Evolutionary conservation across 352 stramenopile genomes (phyloP).

Genomic region (Phytophthora nicotianae): DNA sequence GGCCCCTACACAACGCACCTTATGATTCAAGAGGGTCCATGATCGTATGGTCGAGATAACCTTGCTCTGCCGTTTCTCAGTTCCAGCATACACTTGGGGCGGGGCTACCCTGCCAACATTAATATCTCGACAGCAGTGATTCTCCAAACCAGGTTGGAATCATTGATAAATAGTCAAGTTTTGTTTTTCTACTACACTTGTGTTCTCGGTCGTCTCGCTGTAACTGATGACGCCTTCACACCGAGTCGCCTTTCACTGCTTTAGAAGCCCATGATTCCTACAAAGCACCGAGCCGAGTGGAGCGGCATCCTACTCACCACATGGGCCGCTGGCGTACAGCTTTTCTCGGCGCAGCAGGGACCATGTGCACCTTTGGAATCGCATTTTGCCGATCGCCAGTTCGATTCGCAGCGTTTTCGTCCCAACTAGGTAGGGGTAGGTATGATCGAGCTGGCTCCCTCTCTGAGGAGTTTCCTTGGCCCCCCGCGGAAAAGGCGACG

Average conservation of each 20-base stretch:
- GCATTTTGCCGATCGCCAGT: constrained; percentile 2
- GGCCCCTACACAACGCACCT: too few relatives aligned
- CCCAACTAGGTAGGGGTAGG: not conserved
- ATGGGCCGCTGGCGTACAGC: constrained; percentile 22
- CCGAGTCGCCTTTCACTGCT: constrained; percentile 18
- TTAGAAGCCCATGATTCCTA: too few relatives aligned
- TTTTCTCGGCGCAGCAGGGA: constrained; percentile 9
- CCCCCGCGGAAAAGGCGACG: constrained; percentile 25
- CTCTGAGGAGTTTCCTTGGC: constrained; percentile 18
- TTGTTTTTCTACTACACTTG: not conserved
- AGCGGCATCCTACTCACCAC: not conserved
- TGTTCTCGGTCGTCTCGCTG: not conserved
- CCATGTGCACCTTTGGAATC: not conserved
- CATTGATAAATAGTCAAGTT: too few relatives aligned
- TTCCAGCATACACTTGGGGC: not conserved
- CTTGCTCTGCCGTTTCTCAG: not conserved
- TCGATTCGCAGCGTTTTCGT: constrained; percentile 2
- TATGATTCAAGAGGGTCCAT: not conserved
- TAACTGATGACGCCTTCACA: constrained; percentile 25
- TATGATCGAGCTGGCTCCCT: constrained; percentile 1
- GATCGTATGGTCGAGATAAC: not conserved
- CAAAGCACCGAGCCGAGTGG: not conserved
- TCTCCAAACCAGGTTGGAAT: too few relatives aligned
- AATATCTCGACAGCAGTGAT: too few relatives aligned
- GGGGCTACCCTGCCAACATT: too few relatives aligned